Evolutionary conservation across 306 rosid species (phyloP).

Genomic region (Mimosa pudica): DNA sequence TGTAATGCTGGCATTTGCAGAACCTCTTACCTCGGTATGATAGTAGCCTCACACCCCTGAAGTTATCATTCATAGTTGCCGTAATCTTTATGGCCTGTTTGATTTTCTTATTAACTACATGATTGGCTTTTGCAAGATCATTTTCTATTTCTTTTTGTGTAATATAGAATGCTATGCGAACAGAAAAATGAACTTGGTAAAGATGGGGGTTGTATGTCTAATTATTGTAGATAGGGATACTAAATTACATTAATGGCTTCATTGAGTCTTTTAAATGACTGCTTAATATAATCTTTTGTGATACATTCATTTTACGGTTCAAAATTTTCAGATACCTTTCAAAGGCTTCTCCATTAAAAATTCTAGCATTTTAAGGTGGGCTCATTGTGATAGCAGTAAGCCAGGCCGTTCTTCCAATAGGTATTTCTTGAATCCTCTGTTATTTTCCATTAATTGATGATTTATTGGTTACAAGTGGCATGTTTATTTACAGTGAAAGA

Average conservation of each 20-base stretch:
- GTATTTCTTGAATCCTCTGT: slow-evolving; percentile 44
- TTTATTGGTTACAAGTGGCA: slow-evolving; percentile 18
- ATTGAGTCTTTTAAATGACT: slow-evolving; percentile 9
- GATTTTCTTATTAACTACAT: slow-evolving; percentile 22
- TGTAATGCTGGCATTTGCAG: slow-evolving; percentile 86
- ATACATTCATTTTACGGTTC: slow-evolving; percentile 33
- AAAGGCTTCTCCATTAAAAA: slow-evolving; percentile 68
- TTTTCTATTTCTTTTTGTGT: slow-evolving; percentile 13
- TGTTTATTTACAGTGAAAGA: slow-evolving; percentile 58
- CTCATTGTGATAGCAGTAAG: slow-evolving; percentile 87
- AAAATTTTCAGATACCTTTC: slow-evolving; percentile 57
- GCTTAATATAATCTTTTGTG: slow-evolving; percentile 9
- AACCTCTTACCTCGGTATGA: slow-evolving; percentile 78
- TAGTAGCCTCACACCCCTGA: slow-evolving; percentile 31
- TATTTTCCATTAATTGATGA: slow-evolving; percentile 27
- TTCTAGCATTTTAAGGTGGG: slow-evolving; percentile 73
- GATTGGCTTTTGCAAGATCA: slow-evolving; percentile 26
- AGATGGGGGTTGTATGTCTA: background rate
- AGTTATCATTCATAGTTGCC: slow-evolving; percentile 18
- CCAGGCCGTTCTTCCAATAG: slow-evolving; percentile 69
- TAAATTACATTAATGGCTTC: background rate
- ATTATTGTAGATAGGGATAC: background rate
- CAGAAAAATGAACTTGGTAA: slow-evolving; percentile 22
- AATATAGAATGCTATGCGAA: background rate
- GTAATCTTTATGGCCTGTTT: slow-evolving; percentile 24